Evolutionary conservation across 495 filamentous ascomycete species (phyloP), one percentile per base, ranked within the genome.

Genomic region (Parachaetomium inaequale): DNA sequence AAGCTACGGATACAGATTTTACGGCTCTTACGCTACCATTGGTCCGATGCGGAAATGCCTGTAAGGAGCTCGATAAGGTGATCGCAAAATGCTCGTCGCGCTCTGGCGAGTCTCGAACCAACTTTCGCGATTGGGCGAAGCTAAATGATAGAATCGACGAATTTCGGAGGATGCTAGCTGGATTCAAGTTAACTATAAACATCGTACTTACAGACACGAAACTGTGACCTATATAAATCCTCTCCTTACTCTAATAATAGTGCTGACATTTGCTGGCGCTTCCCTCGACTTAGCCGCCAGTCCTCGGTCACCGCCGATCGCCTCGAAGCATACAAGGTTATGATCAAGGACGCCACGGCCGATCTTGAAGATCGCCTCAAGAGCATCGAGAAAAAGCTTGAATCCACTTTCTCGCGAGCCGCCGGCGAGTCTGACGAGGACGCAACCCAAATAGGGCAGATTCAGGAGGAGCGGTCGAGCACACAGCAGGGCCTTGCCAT

Each of bases 401-500:
- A 68, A 47, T 58, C 43, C 25, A 59, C 74, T 19, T 62, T 58
- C 65, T 6, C 52, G 28, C 63, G 59, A 58, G 56, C 38, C 58
- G 40, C 52, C 26, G 46, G 17, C 47, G 54, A 59, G 43, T 69
- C 70, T 26, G 52, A 57, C 58, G 61, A 67, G 62, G 72, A 76
- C 64, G 55, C 64, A n/a, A 64, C 36, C 4, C 72, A 77, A 61
- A 59, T 72, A 29, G 67, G 63, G 43, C 66, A 62, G 32, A 66
- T 78, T 57, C 63, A 71, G 63, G 74, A 78, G 32, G 77, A 81
- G 64, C 74, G 70, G 55, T 46, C 67, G 34, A 77, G 74, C 56
- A 76, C 76, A 32, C 63, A 79, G 65, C 71, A 78, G 59, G 78
- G 75, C 63, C 75, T 81, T 43, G 60, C 71, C 58, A 78, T 81